Base-by-base conservation (phyloP, 192 early-diverging fungal species). In the Podochytrium sp. region DNA sequence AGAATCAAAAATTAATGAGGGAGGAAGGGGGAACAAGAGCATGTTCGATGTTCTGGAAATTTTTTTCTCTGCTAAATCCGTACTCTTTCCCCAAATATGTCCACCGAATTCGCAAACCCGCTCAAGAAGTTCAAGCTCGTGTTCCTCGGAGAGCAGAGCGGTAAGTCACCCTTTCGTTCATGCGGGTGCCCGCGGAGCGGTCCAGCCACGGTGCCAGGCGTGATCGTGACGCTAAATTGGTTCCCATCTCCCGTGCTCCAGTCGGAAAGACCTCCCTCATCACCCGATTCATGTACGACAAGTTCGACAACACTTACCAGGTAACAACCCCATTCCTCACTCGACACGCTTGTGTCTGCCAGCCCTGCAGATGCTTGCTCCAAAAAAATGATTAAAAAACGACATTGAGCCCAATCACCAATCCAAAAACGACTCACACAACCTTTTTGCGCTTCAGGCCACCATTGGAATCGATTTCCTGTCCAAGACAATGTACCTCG, bases 211-310 rank as follows among this genome's bases (percentile, higher is more conserved):
- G 10, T 47, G 10, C 43, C 43, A 20, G 10, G 10, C 43, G 43
- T 47, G 10, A 12, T 20, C 10, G n/a, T n/a, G n/a, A n/a, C n/a
- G n/a, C n/a, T 47, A 10, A 47, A 47, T 47, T 56, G 7, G 5
- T 10, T 74, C 39, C 30, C 65, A 27, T 20, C 39, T 23, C 65
- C 20, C 61, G 40, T 74, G 25, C 32, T 32, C 20, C 59, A 34
- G 96, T 98, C 29, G 96, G 96, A 37, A 98, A 99, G 79, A 99
- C 98, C 1, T 98, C 96, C 10, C 89, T 99, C 51, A 98, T 99
- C 72, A 99, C 96, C 20, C 90, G 98, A 33, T 99, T 99, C 83
- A 99, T 99, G 96, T 98, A 99, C 80, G 98, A 99, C 75, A 98
- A 95, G n/a, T 99, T 99, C 79, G 96, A 99, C 88, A 96, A 95